Evolutionary conservation across 78 protist genomes (phyloP).

Genomic region (Tieghemostelium lacteum): DNA sequence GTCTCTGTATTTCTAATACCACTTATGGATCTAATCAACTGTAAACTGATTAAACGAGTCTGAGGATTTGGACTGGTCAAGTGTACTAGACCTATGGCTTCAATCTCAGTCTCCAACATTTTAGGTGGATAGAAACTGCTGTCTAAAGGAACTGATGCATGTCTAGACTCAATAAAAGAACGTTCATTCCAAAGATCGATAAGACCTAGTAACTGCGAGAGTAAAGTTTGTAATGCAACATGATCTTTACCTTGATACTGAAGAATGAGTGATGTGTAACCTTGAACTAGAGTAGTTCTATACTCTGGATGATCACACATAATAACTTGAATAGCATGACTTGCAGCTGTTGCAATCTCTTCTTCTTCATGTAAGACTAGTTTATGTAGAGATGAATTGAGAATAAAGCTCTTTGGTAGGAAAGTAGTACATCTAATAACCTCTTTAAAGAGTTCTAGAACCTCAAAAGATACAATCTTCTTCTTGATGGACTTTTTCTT

Average conservation of each 20-base stretch:
- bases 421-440: conserved; percentile 54
- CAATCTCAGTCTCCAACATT: conserved; percentile 71
- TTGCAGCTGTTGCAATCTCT: conserved; percentile 61
- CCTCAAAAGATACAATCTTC: conserved; percentile 22
- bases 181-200: conserved; percentile 74
- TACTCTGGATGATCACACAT: conserved; percentile 73
- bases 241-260: conserved; percentile 56
- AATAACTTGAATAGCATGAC: conserved; percentile 67
- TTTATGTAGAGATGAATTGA: conserved; percentile 12
- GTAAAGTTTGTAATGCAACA: conserved; percentile 35
- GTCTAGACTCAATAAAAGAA: conserved; percentile 72
- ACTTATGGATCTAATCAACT: conserved; percentile 27
- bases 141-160: conserved; percentile 46
- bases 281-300: conserved; percentile 48
- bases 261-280: conserved; percentile 59
- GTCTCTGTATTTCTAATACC: conserved; percentile 66
- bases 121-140: conserved; percentile 62
- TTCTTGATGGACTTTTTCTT: conserved; percentile 31
- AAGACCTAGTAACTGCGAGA: conserved; percentile 40
- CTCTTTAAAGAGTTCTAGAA: conserved; percentile 44
- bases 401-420: conserved; percentile 41
- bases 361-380: conserved; percentile 53
- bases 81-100: conserved; percentile 59
- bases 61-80: conserved; percentile 30
- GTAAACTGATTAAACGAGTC: conserved; percentile 22